Conservation (phyloP, 805 yeast genomes). For the Lachancea quebecensis region DNA sequence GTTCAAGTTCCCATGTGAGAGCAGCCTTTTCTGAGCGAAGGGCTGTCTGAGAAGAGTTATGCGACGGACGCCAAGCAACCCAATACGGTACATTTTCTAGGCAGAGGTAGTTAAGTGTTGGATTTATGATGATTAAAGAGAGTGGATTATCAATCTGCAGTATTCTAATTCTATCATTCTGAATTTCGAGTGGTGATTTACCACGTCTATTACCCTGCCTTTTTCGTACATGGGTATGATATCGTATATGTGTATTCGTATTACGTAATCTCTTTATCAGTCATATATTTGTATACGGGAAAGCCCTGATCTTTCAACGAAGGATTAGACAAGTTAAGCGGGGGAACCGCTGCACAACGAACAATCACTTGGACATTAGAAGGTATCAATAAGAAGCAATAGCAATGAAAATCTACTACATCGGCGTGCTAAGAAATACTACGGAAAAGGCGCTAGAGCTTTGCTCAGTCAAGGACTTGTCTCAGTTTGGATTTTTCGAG, state of each 20-base stretch:
- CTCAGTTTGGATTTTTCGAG: conserved; percentile 86
- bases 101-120: neutral
- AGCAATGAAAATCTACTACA: conserved; percentile 81
- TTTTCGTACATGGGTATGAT: no score
- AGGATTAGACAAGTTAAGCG: no score
- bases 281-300: no score
- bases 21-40: neutral
- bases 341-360: no score
- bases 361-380: no score
- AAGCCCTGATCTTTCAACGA: no score
- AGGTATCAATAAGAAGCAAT: neutral
- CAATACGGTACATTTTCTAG: neutral
- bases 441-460: conserved; percentile 65
- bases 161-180: no score
- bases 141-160: no score
- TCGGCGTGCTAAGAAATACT: conserved; percentile 70
- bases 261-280: no score
- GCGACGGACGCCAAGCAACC: neutral
- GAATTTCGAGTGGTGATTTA: no score
- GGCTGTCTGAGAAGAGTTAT: neutral
- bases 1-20: neutral
- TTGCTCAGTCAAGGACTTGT: conserved; percentile 71
- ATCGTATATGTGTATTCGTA: no score
- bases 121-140: neutral
- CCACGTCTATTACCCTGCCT: no score